Conservation (phyloP, 768 basidiomycete species). For the Boletellus ananiceps region DNA sequence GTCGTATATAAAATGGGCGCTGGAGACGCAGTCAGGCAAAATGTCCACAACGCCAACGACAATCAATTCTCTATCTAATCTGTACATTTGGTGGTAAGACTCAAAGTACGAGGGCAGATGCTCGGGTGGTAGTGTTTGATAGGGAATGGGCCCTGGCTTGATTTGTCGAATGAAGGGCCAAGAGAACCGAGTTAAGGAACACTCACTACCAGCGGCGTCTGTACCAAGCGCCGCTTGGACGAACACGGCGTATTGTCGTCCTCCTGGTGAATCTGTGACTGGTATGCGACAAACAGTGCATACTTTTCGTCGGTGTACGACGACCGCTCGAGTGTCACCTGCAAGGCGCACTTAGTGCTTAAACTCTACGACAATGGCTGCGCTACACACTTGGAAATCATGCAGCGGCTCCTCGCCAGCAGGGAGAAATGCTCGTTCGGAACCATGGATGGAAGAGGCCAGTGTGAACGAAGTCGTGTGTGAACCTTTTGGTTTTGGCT, state of each 20-base stretch:
- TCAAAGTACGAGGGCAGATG: constrained; percentile 79
- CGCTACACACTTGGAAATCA: constrained; percentile 51
- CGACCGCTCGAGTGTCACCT: constrained; percentile 77
- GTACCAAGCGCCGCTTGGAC: constrained; percentile 75
- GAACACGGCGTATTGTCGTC: constrained; percentile 41
- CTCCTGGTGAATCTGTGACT: constrained; percentile 73
- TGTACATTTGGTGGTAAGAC: constrained; percentile 89
- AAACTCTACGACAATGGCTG: background rate
- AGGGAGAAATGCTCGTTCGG: constrained; percentile 42
- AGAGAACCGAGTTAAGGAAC: background rate
- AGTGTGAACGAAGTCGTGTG: constrained; percentile 36
- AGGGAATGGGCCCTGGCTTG: constrained; percentile 60
- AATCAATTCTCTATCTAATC: constrained; percentile 73
- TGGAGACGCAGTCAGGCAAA: constrained; percentile 77
- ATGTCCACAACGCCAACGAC: constrained; percentile 90
- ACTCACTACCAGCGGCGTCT: constrained; percentile 68
- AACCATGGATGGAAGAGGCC: constrained; percentile 48
- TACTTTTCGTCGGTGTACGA: constrained; percentile 80
- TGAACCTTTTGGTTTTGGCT: constrained; percentile 8
- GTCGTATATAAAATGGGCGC: constrained; percentile 89
- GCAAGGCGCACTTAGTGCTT: background rate
- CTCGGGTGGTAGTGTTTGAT: constrained; percentile 40
- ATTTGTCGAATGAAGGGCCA: background rate
- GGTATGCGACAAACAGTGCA: constrained; percentile 72
- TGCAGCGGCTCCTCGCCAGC: constrained; percentile 37